These are phyloP conservation scores for Aspergillus fijiensis DNA, from an alignment of 2,329 filamentous ascomycete genomes.

Conservation along the genomic window DNA sequence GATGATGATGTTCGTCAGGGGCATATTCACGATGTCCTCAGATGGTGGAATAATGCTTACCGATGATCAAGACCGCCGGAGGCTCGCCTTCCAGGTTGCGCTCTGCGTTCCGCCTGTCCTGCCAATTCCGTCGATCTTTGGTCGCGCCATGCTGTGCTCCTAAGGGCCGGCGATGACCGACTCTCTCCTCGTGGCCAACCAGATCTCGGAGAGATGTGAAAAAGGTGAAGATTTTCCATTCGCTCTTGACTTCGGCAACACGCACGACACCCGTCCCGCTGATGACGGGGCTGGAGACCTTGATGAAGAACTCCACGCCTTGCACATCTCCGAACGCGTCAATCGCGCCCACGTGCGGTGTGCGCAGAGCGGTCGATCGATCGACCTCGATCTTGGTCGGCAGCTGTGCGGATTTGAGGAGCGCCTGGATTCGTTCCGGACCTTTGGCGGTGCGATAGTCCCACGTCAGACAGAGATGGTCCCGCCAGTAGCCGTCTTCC, in stretches of 20 bases:
- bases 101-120: slow-evolving; percentile 53
- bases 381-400: slow-evolving; percentile 51
- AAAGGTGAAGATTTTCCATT: slow-evolving; percentile 64
- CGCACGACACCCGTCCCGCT: slow-evolving; percentile 57
- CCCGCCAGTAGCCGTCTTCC: slow-evolving; percentile 57
- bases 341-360: slow-evolving; percentile 49
- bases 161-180: slow-evolving; percentile 49
- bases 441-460: slow-evolving; percentile 56
- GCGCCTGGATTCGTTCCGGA: slow-evolving; percentile 38
- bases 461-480: slow-evolving; percentile 59
- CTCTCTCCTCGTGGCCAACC: slow-evolving; percentile 54
- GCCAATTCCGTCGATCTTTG: slow-evolving; percentile 59
- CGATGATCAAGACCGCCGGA: slow-evolving; percentile 62
- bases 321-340: slow-evolving; percentile 51
- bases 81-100: slow-evolving; percentile 52
- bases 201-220: slow-evolving; percentile 61
- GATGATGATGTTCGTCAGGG: background rate
- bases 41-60: slow-evolving; percentile 34
- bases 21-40: background rate
- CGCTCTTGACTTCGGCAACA: slow-evolving; percentile 43
- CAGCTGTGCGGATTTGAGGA: slow-evolving; percentile 40
- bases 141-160: slow-evolving; percentile 59
- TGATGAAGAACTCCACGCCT: slow-evolving; percentile 59
- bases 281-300: slow-evolving; percentile 55
- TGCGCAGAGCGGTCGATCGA: slow-evolving; percentile 35